A percentile compares a stretch with the other conserved stretches of the same genome.
These are phyloP conservation scores for Erigeron philadelphicus DNA, from an alignment of 140 eudicot genomes.

Conservation along the genomic window DNA sequence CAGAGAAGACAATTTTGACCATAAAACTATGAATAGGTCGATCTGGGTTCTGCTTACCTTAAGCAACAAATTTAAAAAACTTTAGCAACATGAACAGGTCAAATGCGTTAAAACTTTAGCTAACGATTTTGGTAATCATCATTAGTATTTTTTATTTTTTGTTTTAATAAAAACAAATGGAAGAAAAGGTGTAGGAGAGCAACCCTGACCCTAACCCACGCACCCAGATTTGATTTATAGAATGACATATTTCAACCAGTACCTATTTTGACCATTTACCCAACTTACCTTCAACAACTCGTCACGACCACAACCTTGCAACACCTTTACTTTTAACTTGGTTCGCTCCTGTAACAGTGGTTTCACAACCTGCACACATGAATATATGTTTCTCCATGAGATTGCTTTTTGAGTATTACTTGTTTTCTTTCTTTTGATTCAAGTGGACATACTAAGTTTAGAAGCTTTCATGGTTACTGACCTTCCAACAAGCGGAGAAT, in stretches of 20 bases:
- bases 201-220: no score
- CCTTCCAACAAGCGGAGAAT: constrained; percentile 95
- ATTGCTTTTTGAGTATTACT: background rate
- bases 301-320: constrained; percentile 63
- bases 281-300: constrained; percentile 59
- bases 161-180: no score
- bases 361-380: constrained; percentile 58
- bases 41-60: background rate
- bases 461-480: constrained; percentile 8
- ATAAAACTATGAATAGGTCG: background rate
- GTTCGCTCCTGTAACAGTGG: constrained; percentile 83
- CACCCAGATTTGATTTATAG: no score
- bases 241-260: background rate
- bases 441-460: background rate
- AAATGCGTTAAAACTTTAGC: no score
- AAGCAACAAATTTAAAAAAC: background rate
- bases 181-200: no score
- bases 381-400: background rate
- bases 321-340: constrained; percentile 52
- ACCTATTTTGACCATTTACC: background rate
- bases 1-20: background rate
- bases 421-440: background rate
- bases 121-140: no score
- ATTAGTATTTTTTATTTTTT: no score
- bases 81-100: background rate